A percentile compares a stretch with the other conserved stretches of the same genome.
Conservation (phyloP, 2,329 filamentous ascomycete genomes). For the Purpureocillium takamizusanense region DNA sequence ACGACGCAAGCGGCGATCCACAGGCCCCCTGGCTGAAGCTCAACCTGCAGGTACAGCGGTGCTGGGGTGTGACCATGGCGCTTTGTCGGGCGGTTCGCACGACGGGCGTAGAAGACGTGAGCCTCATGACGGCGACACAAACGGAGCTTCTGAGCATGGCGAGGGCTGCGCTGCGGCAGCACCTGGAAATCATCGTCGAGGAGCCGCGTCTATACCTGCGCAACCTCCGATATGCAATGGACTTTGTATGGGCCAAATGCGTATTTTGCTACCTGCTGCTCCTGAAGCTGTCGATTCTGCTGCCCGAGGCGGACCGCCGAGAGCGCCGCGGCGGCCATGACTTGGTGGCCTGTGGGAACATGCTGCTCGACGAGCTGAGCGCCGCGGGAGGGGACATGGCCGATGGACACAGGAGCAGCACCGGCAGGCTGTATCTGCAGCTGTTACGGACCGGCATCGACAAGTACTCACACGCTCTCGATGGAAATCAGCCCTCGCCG, state of each 20-base stretch:
- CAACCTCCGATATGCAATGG: constrained; percentile 43
- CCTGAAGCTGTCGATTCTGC: constrained; percentile 39
- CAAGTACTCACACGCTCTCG: constrained; percentile 8
- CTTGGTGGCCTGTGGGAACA: constrained; percentile 10
- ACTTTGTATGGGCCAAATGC: constrained; percentile 50
- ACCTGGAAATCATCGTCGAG: constrained; percentile 38
- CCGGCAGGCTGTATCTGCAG: constrained; percentile 18
- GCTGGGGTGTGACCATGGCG: constrained; percentile 44
- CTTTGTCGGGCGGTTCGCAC: constrained; percentile 39
- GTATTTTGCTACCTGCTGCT: constrained; percentile 47
- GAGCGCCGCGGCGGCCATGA: constrained; percentile 7
- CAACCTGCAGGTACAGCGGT: constrained; percentile 41
- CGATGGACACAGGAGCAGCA: constrained; percentile 21
- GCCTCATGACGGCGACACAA: constrained; percentile 38
- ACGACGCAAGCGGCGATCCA: constrained; percentile 6
- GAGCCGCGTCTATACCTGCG: constrained; percentile 36
- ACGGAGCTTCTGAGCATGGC: constrained; percentile 37
- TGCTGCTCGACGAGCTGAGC: constrained; percentile 15
- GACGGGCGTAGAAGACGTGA: constrained; percentile 17
- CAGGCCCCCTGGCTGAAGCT: constrained; percentile 24
- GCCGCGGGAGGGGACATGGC: constrained; percentile 8
- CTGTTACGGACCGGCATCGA: constrained; percentile 14
- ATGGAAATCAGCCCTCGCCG: neutral
- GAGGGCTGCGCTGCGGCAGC: constrained; percentile 39
- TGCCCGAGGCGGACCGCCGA: constrained; percentile 24